phyloP scores from a whole-genome alignment of 2,329 filamentous ascomycete genomes.

The Xylaria sp. region DNA sequence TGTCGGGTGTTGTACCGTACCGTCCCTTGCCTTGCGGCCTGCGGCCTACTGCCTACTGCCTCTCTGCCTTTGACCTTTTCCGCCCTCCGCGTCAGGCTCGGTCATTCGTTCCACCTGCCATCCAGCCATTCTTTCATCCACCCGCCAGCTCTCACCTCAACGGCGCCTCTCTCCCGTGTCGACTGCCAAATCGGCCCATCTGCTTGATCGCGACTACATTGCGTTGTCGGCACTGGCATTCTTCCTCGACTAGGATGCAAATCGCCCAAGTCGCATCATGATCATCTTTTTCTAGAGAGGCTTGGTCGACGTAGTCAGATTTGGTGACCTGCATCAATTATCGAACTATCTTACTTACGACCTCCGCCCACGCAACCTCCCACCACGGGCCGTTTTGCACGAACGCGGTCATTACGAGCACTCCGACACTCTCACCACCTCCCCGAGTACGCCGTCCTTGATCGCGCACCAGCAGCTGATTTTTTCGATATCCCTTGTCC shows the following conservation, averaged over 20 bases:
- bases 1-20: slow-evolving; percentile 8
- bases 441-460: not conserved
- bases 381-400: not conserved
- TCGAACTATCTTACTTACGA: not conserved
- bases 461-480: slow-evolving; percentile 3
- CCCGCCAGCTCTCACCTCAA: not conserved
- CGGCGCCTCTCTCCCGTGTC: not conserved
- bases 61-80: slow-evolving; percentile 21
- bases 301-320: slow-evolving; percentile 13
- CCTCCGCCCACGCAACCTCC: not conserved
- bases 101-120: slow-evolving; percentile 13
- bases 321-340: not conserved
- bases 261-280: slow-evolving; percentile 21
- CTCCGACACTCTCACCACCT: not conserved
- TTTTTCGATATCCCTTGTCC: not conserved
- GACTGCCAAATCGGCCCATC: not conserved
- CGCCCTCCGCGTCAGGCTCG: slow-evolving; percentile 26
- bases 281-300: not conserved
- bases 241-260: not conserved
- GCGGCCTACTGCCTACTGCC: not conserved
- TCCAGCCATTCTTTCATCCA: not conserved
- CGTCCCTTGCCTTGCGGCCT: slow-evolving; percentile 15
- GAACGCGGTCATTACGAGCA: not conserved
- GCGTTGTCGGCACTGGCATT: not conserved
- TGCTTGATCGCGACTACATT: slow-evolving; percentile 5